Evolutionary conservation across 2,329 filamentous ascomycete species (phyloP).

Genomic region (Diaporthe sp.): DNA sequence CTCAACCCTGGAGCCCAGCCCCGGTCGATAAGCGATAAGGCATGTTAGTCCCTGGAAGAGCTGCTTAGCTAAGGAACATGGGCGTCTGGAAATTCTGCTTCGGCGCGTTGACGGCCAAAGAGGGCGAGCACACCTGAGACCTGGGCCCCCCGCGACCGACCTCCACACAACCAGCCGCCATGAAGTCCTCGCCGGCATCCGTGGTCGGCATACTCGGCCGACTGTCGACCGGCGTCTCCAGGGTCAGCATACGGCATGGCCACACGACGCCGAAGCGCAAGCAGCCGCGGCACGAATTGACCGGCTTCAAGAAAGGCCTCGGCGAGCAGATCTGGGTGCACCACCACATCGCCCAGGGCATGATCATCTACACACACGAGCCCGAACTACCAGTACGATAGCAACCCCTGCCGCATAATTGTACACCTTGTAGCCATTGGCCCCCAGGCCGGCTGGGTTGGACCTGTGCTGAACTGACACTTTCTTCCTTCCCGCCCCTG

Average conservation of each 20-base stretch:
- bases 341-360: constrained; percentile 63
- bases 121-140: constrained; percentile 40
- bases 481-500: background rate
- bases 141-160: constrained; percentile 41
- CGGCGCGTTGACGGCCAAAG: constrained; percentile 39
- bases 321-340: constrained; percentile 73
- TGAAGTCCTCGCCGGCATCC: constrained; percentile 54
- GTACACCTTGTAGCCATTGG: background rate
- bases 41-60: background rate
- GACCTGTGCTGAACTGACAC: background rate
- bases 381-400: constrained; percentile 45
- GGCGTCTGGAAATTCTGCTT: constrained; percentile 37
- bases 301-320: constrained; percentile 55
- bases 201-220: constrained; percentile 46
- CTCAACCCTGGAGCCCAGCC: background rate
- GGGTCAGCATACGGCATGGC: constrained; percentile 58
- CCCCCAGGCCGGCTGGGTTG: background rate
- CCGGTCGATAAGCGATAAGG: constrained; percentile 12
- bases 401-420: background rate
- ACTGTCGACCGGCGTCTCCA: constrained; percentile 58
- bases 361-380: constrained; percentile 67
- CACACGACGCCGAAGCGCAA: constrained; percentile 40
- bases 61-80: constrained; percentile 39
- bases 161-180: constrained; percentile 53
- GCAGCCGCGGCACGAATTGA: constrained; percentile 45